A percentile compares a stretch with the other conserved stretches of the same genome.
phyloP scores from a whole-genome alignment of 2,329 filamentous ascomycete species.

The Colletotrichum camelliae region DNA sequence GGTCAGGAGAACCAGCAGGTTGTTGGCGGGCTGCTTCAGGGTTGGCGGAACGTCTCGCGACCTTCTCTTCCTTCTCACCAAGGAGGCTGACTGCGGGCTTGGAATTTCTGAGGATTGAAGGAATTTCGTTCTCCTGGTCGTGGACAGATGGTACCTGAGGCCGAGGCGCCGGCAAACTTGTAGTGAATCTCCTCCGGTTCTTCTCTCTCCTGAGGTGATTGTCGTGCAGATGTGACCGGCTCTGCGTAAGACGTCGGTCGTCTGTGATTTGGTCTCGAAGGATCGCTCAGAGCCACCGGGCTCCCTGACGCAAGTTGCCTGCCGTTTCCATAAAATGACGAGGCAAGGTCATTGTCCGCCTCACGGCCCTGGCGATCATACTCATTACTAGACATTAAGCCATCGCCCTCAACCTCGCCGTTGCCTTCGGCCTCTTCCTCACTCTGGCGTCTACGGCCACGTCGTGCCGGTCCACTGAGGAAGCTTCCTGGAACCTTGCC shows the following conservation, averaged over 20 bases:
- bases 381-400: conserved; percentile 44
- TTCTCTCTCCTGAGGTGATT: conserved; percentile 36
- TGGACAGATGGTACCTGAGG: conserved; percentile 65
- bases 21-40: conserved; percentile 44
- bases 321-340: conserved; percentile 49
- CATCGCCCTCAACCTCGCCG: conserved; percentile 49
- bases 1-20: conserved; percentile 55
- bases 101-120: conserved; percentile 69
- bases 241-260: conserved; percentile 44
- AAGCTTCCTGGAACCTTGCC: conserved; percentile 79
- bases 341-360: conserved; percentile 42
- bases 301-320: conserved; percentile 64
- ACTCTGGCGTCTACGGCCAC: conserved; percentile 72
- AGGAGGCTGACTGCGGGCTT: conserved; percentile 61
- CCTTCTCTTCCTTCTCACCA: conserved; percentile 61
- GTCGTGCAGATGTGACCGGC: conserved; percentile 36
- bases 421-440: conserved; percentile 65
- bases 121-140: conserved; percentile 87
- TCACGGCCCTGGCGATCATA: conserved; percentile 44
- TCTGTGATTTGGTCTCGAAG: conserved; percentile 46
- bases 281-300: conserved; percentile 56
- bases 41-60: conserved; percentile 55
- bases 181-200: conserved; percentile 52
- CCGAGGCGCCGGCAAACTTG: conserved; percentile 61
- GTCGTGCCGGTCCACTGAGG: conserved; percentile 78